Evolutionary conservation across 1,284 basidiomycete species (phyloP).

Genomic region (Ustilago xerochloae): DNA sequence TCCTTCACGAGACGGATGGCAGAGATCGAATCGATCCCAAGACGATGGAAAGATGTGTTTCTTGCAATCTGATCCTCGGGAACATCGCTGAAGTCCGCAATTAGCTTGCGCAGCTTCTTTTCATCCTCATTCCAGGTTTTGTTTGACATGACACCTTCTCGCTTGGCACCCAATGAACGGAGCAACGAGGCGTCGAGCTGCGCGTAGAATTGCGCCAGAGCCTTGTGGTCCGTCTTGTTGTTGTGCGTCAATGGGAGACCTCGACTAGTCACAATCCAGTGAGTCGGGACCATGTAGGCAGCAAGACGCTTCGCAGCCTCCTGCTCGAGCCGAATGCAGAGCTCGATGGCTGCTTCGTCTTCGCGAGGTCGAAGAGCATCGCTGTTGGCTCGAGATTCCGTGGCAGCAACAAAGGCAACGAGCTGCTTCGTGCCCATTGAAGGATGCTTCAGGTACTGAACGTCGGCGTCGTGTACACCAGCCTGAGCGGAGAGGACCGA

Average conservation of each 20-base stretch:
- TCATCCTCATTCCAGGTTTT: slow-evolving; percentile 37
- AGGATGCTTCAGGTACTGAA: slow-evolving; percentile 62
- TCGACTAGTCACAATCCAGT: slow-evolving; percentile 45
- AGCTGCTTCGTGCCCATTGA: slow-evolving; percentile 56
- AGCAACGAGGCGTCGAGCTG: slow-evolving; percentile 26
- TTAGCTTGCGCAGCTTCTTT: slow-evolving; percentile 22
- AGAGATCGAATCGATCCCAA: slow-evolving; percentile 65
- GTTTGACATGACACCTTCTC: slow-evolving; percentile 15
- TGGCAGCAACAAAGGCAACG: slow-evolving; percentile 54
- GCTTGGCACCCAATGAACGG: slow-evolving; percentile 22
- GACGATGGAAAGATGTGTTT: slow-evolving; percentile 57
- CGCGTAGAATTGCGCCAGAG: slow-evolving; percentile 38
- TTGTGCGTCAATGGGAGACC: slow-evolving; percentile 63
- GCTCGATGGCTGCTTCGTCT: slow-evolving; percentile 38
- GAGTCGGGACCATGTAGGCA: slow-evolving; percentile 62
- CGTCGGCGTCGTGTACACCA: slow-evolving; percentile 52
- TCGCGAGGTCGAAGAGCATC: slow-evolving; percentile 18
- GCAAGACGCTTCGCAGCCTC: slow-evolving; percentile 50
- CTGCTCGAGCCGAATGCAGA: slow-evolving; percentile 36
- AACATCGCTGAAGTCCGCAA: slow-evolving; percentile 38
- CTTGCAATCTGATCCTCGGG: slow-evolving; percentile 29
- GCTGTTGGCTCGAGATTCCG: background rate
- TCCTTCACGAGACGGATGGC: slow-evolving; percentile 53
- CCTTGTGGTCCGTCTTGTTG: slow-evolving; percentile 63
- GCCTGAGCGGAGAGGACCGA: slow-evolving; percentile 42